Percentiles rank a stretch among this genome's conserved stretches.
Conservation (phyloP, 208 protist species). For the Naegleria fowleri region DNA sequence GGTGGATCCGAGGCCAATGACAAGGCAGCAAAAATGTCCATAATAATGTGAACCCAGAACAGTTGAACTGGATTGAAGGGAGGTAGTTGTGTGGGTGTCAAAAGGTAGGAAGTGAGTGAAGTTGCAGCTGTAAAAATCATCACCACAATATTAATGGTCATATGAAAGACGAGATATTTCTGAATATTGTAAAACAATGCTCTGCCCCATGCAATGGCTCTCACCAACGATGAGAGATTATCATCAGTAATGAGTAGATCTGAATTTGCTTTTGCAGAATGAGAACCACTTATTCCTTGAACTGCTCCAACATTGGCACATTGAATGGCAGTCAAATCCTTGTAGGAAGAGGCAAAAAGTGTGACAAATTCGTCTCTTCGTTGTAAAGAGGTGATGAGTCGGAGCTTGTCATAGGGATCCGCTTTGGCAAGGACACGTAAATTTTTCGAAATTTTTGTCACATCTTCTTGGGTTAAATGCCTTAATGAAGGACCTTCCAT, state of each 20-base stretch:
- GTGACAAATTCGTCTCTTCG: background rate
- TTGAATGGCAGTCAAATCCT: background rate
- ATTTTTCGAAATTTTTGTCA: background rate
- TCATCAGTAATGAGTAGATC: background rate
- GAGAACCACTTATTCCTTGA: background rate
- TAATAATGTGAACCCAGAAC: background rate
- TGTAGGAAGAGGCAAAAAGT: background rate
- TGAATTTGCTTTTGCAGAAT: background rate
- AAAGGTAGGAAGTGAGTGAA: background rate
- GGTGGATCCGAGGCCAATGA: background rate
- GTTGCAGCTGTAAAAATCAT: background rate
- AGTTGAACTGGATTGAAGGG: background rate
- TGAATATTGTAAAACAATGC: background rate
- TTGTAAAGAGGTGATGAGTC: background rate
- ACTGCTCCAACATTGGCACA: background rate
- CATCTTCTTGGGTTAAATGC: background rate
- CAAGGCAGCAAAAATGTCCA: background rate
- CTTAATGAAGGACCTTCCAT: background rate
- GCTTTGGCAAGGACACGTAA: background rate
- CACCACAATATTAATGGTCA: background rate
- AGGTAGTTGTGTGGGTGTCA: background rate
- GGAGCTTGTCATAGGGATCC: background rate
- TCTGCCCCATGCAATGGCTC: background rate
- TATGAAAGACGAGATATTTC: background rate
- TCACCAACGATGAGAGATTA: background rate